Evolutionary conservation across 2,329 filamentous ascomycete genomes (phyloP).

Genomic region (Colletotrichum camelliae): DNA sequence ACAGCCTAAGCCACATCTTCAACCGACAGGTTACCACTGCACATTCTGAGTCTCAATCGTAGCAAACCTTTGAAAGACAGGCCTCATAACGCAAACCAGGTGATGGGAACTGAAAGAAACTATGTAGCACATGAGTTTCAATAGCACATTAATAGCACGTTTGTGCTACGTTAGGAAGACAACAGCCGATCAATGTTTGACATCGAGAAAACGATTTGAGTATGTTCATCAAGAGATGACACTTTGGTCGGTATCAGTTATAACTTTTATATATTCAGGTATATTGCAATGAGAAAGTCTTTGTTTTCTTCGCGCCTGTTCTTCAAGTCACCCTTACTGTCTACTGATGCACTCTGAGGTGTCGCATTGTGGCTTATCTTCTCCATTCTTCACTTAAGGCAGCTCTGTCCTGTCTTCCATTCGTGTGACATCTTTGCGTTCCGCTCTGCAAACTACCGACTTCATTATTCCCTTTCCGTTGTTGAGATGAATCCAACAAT

Average conservation of each 20-base stretch:
- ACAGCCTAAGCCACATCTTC: not conserved
- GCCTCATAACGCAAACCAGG: not conserved
- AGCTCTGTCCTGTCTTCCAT: not conserved
- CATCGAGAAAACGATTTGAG: no score
- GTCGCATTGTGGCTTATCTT: not conserved
- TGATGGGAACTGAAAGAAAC: not conserved
- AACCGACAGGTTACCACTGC: not conserved
- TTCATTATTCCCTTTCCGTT: not conserved
- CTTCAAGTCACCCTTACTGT: not conserved
- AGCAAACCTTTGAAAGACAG: not conserved
- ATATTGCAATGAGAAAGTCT: not conserved
- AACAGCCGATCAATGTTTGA: not conserved
- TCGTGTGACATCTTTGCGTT: not conserved
- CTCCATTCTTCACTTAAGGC: not conserved
- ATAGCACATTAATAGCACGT: not conserved
- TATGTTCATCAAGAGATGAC: no score
- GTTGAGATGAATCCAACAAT: not conserved
- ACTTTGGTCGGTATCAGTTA: not conserved
- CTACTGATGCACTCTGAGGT: accelerated
- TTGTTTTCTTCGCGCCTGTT: accelerated
- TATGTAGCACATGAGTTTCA: not conserved
- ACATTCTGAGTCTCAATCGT: not conserved
- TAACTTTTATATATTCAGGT: not conserved
- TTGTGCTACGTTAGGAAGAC: not conserved
- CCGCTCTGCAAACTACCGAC: not conserved